phyloP scores from a whole-genome alignment of 2,329 filamentous ascomycete species.

The Dactylellina haptotyla region DNA sequence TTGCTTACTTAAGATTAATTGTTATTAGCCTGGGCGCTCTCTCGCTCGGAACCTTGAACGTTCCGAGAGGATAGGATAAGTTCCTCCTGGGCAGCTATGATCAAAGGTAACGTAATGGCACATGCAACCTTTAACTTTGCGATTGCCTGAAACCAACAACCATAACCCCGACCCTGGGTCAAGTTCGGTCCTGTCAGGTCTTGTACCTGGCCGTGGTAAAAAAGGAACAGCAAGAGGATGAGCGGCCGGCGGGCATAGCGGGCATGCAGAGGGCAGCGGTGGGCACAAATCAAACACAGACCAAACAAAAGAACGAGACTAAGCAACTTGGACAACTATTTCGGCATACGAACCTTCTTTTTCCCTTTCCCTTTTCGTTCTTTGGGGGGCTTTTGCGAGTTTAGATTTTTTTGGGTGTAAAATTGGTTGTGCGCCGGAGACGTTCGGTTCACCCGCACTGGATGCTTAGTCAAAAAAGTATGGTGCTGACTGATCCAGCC shows the following conservation, averaged over 20 bases:
- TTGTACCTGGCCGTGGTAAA: constrained; percentile 3
- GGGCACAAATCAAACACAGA: constrained; percentile 52
- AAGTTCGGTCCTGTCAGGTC: not conserved
- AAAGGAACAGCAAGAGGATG: too few relatives aligned
- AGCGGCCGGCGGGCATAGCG: not conserved
- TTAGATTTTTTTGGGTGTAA: not conserved
- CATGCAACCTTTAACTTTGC: constrained; percentile 32
- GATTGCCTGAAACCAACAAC: constrained; percentile 53
- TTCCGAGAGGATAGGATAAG: constrained; percentile 43
- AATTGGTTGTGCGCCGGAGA: constrained; percentile 22
- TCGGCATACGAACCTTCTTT: constrained; percentile 29
- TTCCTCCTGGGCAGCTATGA: constrained; percentile 4
- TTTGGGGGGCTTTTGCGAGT: too few relatives aligned
- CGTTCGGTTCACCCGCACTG: constrained; percentile 49
- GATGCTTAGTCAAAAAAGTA: constrained; percentile 49
- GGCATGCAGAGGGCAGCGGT: not conserved
- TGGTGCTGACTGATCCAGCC: constrained; percentile 50
- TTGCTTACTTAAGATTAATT: constrained; percentile 54
- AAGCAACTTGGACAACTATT: not conserved
- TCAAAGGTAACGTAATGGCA: constrained; percentile 50
- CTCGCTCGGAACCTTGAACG: constrained; percentile 24
- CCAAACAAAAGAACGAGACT: constrained; percentile 2
- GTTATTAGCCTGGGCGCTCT: constrained; percentile 40
- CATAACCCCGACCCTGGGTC: constrained; percentile 26
- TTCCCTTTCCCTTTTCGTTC: not conserved